Evolutionary conservation across 257 asterid species (phyloP).

Genomic region (Ehretia macrophylla): DNA sequence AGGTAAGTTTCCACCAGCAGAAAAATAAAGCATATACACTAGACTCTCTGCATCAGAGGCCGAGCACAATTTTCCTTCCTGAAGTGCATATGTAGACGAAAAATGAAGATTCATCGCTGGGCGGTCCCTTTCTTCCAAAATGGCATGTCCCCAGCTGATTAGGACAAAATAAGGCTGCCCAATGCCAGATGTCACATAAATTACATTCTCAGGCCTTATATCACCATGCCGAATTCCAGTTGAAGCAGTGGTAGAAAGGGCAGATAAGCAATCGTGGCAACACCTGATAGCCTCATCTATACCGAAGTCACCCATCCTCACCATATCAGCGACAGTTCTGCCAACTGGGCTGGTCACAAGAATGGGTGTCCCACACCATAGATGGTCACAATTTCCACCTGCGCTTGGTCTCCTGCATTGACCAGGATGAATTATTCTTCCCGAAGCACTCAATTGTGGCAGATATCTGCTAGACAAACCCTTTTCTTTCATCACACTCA

Average conservation of each 20-base stretch:
- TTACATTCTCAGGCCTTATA: slow-evolving; percentile 80
- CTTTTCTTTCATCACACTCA: slow-evolving; percentile 74
- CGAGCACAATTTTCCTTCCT: slow-evolving; percentile 87
- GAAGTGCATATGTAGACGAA: slow-evolving; percentile 94
- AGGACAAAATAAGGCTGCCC: slow-evolving; percentile 59
- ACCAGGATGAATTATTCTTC: slow-evolving; percentile 83
- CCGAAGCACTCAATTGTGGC: slow-evolving; percentile 70
- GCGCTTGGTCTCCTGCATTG: slow-evolving; percentile 54
- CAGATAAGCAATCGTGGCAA: slow-evolving; percentile 91
- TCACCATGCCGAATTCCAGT: slow-evolving; percentile 95
- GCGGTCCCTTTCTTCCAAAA: slow-evolving; percentile 92
- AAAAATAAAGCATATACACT: slow-evolving; percentile 77
- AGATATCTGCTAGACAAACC: slow-evolving; percentile 79
- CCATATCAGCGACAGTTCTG: slow-evolving; percentile 67
- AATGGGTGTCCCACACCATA: slow-evolving; percentile 87
- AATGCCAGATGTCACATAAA: slow-evolving; percentile 50
- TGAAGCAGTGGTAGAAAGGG: slow-evolving; percentile 61
- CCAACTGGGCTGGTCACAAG: slow-evolving; percentile 86
- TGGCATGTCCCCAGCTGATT: slow-evolving; percentile 96
- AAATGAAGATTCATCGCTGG: slow-evolving; percentile 86
- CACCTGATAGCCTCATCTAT: slow-evolving; percentile 73
- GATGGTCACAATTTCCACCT: slow-evolving; percentile 64
- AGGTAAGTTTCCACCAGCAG: slow-evolving; percentile 71
- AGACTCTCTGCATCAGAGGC: slow-evolving; percentile 98
- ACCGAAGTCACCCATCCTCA: slow-evolving; percentile 59